Conservation (phyloP, 202 grass and related monocot species). For the Setaria italica region DNA sequence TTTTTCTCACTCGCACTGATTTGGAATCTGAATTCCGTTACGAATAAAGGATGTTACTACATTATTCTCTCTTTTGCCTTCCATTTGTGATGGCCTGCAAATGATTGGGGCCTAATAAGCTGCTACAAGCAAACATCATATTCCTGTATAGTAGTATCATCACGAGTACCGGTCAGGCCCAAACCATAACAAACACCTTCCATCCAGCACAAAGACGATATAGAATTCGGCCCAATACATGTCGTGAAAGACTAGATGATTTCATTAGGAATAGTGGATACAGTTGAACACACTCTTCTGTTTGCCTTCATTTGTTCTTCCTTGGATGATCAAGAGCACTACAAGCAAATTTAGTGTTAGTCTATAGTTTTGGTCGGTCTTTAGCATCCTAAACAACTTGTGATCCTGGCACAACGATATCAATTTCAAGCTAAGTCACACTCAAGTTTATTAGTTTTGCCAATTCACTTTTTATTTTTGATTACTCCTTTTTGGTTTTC, state of each 20-base stretch:
- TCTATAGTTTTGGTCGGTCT: slow-evolving; percentile 15
- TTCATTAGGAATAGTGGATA: neutral
- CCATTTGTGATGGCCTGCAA: neutral
- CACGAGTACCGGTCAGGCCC: neutral
- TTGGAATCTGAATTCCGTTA: slow-evolving; percentile 31
- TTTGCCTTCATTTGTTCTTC: neutral
- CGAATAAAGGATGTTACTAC: neutral
- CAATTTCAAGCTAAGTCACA: no score
- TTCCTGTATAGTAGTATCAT: neutral
- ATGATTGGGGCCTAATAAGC: neutral
- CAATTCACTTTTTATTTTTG: neutral
- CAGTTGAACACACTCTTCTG: neutral
- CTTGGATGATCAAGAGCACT: neutral
- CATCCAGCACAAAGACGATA: neutral
- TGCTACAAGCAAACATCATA: neutral
- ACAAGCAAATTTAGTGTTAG: neutral
- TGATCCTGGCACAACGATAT: neutral
- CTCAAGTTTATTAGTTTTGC: neutral
- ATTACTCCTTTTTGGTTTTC: slow-evolving; percentile 14
- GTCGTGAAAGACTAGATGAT: neutral
- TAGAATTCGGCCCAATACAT: neutral
- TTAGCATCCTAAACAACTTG: neutral
- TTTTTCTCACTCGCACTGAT: no score
- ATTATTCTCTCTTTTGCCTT: neutral
- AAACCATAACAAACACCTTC: neutral